These are phyloP conservation scores for Tranzscheliella williamsii DNA, from an alignment of 1,284 basidiomycete genomes.

Conservation along the genomic window DNA sequence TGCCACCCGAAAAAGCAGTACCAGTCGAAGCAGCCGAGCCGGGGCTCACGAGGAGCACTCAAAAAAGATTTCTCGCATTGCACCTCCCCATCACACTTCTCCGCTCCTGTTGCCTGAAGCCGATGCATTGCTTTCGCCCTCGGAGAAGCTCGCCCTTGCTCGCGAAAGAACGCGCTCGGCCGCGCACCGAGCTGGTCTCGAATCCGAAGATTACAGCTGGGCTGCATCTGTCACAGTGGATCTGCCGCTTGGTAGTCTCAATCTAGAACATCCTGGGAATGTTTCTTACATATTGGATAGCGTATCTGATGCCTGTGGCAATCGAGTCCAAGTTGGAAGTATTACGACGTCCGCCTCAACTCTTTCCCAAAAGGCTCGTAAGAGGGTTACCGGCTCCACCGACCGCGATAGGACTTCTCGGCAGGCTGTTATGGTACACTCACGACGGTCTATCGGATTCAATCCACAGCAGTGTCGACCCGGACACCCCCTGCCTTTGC, in stretches of 20 bases:
- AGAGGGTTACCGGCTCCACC: constrained; percentile 20
- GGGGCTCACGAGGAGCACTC: constrained; percentile 7
- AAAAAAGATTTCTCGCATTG: constrained; percentile 36
- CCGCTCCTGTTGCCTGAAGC: constrained; percentile 33
- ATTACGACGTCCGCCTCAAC: constrained; percentile 7
- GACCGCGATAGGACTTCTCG: constrained; percentile 3
- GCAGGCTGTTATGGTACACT: constrained; percentile 73
- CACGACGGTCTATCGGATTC: constrained; percentile 77
- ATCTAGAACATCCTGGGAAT: constrained; percentile 39
- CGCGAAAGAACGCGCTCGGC: constrained; percentile 26
- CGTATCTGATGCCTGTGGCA: constrained; percentile 57
- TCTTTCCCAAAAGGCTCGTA: constrained; percentile 26
- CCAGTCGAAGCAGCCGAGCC: not conserved
- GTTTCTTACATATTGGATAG: constrained; percentile 45
- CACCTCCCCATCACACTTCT: constrained; percentile 36
- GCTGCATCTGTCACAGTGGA: constrained; percentile 34
- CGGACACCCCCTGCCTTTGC: constrained; percentile 73
- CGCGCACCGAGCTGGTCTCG: constrained; percentile 12
- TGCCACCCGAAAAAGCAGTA: not conserved
- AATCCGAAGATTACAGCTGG: constrained; percentile 37
- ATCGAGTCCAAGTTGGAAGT: constrained; percentile 12
- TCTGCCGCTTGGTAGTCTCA: constrained; percentile 48
- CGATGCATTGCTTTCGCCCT: constrained; percentile 21
- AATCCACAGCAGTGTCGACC: constrained; percentile 69
- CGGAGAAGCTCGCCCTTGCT: constrained; percentile 25